Base-by-base conservation (phyloP, 2,329 filamentous ascomycete species). In the Venturiaceae sp. region DNA sequence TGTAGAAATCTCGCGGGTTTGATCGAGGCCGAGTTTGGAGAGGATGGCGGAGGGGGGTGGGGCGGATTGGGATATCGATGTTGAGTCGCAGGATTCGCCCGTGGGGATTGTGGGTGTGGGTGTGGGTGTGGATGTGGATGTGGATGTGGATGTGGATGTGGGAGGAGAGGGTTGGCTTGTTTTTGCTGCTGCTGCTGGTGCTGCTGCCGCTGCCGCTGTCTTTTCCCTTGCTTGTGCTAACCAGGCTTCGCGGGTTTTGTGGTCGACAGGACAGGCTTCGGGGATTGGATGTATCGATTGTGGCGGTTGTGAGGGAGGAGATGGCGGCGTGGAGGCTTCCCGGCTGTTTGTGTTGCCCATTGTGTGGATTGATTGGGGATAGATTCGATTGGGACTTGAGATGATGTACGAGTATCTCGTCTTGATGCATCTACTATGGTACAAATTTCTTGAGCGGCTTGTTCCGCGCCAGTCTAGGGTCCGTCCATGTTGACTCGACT, bases 211-310 rank as follows among this genome's bases (percentile, higher is more conserved):
- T n/a, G 50, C 70, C 63, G 69, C 71, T 57, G 62, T 58, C 64
- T 68, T 73, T 61, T 71, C 80, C 75, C 68, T 83, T 41, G 86
- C 84, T 68, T 90, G 84, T 59, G 81, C 78, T 37, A 97, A 81
- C 92, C 92, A 99, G 66, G 87, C 84, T 66, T 91, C 87, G 66
- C 94, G 87, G 56, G 90, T 87, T 67, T 90, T 88, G 75, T 92
- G 88, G 74, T 97, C 92, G 67, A 97, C 90, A 5, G 94, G 94
- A 68, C 94, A 97, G 60, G 78, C 79, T 41, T 72, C 72, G 46
- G 70, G 67, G 33, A 30, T 59, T 33, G 30, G 14, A 32, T 36
- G 36, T 44, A 34, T 33, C 33, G 34, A 28, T 56, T 14, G 7
- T n/a, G 14, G 21, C 23, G 21, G 26, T 30, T 14, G 13, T 21